Evolutionary conservation across 2,329 filamentous ascomycete species (phyloP), one percentile per base, ranked within the genome.

Genomic region (Fusarium transvaalense): DNA sequence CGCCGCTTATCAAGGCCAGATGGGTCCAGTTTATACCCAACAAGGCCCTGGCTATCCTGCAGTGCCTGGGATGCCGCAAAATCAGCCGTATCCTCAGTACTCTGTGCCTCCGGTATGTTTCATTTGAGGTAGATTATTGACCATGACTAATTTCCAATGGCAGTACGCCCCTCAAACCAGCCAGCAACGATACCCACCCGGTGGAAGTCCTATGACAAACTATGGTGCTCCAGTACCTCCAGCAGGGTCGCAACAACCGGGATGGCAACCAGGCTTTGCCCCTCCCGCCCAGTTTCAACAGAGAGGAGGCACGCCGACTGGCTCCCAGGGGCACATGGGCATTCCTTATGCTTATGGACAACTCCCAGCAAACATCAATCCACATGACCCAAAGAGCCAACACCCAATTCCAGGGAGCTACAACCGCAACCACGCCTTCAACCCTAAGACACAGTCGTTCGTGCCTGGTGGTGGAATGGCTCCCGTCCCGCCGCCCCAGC

Each of bases 381-480:
- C 92, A 27, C 85, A 91, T 64, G 92, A 92, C 73, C 88, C 89
- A 10, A 90, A 92, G 78, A 88, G 87, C 60, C 91, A 94, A 75
- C 93, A 97, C 76, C 92, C 93, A 8, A 89, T 97, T 58, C 92
- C 93, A 15, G 93, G 93, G 35, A 96, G 91, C 79, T 97, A 88
- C 71, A 93, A 92, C 75, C 87, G 94, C 60, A 81, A 80, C 52
- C 92, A 93, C 73, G 89, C 91, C 14, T 97, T 98, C 82, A 97
- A 97, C 76, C 95, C 94, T 1, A 94, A 97, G 81, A 97, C 92
- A 17, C 92, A 97, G 75, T 92, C 94, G 0, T 97, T 98, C 78
- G 88, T 97, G 25, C 95, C 95, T 46, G 78, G 80, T 19, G 76
- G 87, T 66, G 81, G 82, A 27, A 83, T 86, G 77, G 79, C 81